Evolutionary conservation across 768 basidiomycete species (phyloP), one percentile per base, ranked within the genome.

Genomic region (Hortiboletus campestris): DNA sequence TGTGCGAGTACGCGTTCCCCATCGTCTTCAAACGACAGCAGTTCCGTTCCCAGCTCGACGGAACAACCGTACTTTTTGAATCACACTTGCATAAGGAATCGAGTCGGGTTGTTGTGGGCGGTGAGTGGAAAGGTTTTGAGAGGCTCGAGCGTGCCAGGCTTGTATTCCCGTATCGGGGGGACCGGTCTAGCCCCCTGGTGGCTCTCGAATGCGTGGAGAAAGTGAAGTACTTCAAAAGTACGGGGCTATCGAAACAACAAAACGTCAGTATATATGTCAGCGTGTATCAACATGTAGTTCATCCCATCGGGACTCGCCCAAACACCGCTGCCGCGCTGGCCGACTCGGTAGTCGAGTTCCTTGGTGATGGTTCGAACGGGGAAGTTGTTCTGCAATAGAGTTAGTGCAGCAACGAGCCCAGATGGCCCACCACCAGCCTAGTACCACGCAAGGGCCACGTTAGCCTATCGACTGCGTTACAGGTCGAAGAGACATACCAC

Each of bases 321-420:
- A 28, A 80, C 58, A 4, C 69, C 77, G 5, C 66, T 67, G 5
- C 72, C 74, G 3, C 79, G 74, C 54, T 76, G 73, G 3, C 75
- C 76, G 16, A 73, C 58, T 16, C 65, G 71, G 11, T 73, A 69
- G 0, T 67, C 48, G 0, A 68, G 60, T 47, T 73, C 74, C 57
- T 79, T 80, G 54, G 84, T 78, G 44, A 84, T 77, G 28, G 84
- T 75, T 19, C 80, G 77, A 8, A 84, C 76, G 11, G 78, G 72
- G 17, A 83, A 66, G 6, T 75, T 73, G 63, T 80, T 80, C 20
- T 71, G 70, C 16, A 78, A 62, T 25, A 76, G 64, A 1, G 65
- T 64, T 6, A 72, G 69, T 3, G 74, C 73, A 20, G 58, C 63
- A 25, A 68, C 61, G 14, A 73, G 64, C 22, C 74, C 72, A 0